Percentiles rank a stretch among this genome's conserved stretches.
phyloP scores from a whole-genome alignment of 1,284 basidiomycete species.

The Hypsizygus ulmarius region DNA sequence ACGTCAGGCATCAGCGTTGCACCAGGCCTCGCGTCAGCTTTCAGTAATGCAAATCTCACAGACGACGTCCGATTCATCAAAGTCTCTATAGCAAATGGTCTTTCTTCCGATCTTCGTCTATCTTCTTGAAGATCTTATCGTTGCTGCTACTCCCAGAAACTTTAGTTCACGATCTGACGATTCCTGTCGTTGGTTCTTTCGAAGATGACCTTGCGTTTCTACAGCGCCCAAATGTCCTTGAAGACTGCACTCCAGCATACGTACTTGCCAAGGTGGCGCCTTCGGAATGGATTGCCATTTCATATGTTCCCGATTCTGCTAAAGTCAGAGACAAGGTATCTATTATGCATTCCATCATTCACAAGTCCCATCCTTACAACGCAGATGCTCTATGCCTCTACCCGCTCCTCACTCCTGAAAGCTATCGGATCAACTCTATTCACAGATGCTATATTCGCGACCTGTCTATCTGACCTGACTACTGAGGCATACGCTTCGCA shows the following conservation, averaged over 20 bases:
- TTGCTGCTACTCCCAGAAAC: constrained; percentile 48
- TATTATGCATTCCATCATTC: neutral
- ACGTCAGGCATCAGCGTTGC: constrained; percentile 64
- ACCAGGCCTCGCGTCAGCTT: constrained; percentile 48
- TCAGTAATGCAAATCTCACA: constrained; percentile 54
- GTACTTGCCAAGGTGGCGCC: constrained; percentile 62
- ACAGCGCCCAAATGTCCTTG: constrained; percentile 46
- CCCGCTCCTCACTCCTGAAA: constrained; percentile 70
- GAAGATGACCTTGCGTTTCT: constrained; percentile 59
- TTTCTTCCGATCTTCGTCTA: constrained; percentile 25
- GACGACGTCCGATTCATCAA: constrained; percentile 66
- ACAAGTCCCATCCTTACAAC: constrained; percentile 3
- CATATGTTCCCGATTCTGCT: constrained; percentile 74
- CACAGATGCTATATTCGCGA: constrained; percentile 80
- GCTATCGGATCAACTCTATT: constrained; percentile 76
- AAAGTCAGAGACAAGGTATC: constrained; percentile 74
- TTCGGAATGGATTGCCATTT: constrained; percentile 67
- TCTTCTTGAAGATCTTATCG: constrained; percentile 23
- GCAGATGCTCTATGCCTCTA: constrained; percentile 93
- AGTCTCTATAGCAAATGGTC: constrained; percentile 72
- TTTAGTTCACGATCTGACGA: constrained; percentile 54
- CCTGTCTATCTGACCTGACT: constrained; percentile 66
- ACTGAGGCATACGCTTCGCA: constrained; percentile 73
- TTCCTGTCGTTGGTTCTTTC: constrained; percentile 48
- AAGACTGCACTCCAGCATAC: constrained; percentile 67